Evolutionary conservation across 2,329 filamentous ascomycete genomes (phyloP).

Genomic region (Trichoderma afroharzianum): DNA sequence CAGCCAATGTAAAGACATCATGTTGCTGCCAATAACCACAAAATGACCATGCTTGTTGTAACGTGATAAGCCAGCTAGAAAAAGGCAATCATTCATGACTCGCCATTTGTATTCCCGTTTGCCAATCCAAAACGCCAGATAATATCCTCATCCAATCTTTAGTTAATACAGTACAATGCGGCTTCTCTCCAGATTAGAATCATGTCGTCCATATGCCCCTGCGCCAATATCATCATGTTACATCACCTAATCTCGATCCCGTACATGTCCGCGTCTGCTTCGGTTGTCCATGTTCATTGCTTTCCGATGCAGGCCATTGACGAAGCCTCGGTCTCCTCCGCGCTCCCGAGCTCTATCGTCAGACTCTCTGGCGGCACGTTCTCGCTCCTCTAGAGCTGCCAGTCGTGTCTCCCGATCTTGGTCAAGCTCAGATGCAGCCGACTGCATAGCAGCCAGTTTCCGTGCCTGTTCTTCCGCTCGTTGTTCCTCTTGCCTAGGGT

Average conservation of each 20-base stretch:
- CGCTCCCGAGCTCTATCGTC: constrained; percentile 64
- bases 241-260: constrained; percentile 35
- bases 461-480: constrained; percentile 57
- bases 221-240: background rate
- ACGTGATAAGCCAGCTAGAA: background rate
- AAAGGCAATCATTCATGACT: background rate
- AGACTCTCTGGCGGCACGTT: constrained; percentile 60
- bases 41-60: background rate
- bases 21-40: background rate
- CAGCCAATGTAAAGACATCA: background rate
- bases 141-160: background rate
- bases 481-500: constrained; percentile 23
- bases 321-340: constrained; percentile 62
- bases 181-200: background rate
- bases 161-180: background rate
- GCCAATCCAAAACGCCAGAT: background rate
- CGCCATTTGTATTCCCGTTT: background rate
- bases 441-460: constrained; percentile 71
- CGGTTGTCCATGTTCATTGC: constrained; percentile 50
- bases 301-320: constrained; percentile 59
- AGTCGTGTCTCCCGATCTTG: constrained; percentile 66
- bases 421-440: constrained; percentile 66
- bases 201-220: background rate
- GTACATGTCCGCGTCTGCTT: constrained; percentile 42
- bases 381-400: constrained; percentile 61